Percentiles rank a stretch among this genome's conserved stretches.
phyloP scores from a whole-genome alignment of 768 basidiomycete species.

The Tricholoma matsutake region DNA sequence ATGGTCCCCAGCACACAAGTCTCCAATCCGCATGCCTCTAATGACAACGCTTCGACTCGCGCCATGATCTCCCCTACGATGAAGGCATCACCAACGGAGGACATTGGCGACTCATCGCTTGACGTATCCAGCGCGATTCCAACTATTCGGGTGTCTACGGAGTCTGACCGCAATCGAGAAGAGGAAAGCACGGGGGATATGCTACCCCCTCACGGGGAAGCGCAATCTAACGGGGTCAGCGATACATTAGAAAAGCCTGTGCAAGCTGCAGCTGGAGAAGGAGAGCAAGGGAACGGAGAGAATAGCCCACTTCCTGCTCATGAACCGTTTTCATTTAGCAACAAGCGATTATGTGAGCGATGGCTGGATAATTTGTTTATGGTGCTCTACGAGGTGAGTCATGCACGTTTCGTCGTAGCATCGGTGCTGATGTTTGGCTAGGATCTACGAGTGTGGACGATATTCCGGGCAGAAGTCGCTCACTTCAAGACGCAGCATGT shows the following conservation, averaged over 20 bases:
- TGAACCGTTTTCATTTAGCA: constrained; percentile 88
- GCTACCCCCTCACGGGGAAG: constrained; percentile 29
- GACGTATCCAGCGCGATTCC: constrained; percentile 37
- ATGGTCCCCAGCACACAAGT: constrained; percentile 27
- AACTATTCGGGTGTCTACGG: constrained; percentile 76
- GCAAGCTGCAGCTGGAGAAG: constrained; percentile 51
- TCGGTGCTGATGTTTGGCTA: constrained; percentile 23
- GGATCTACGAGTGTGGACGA: constrained; percentile 98
- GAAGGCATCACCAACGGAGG: constrained; percentile 23
- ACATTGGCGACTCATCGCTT: constrained; percentile 21
- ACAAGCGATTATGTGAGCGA: constrained; percentile 93
- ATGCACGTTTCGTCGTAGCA: not conserved
- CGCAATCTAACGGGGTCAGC: constrained; percentile 29
- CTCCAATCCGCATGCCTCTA: constrained; percentile 27
- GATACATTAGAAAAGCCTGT: constrained; percentile 43
- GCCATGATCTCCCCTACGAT: constrained; percentile 50
- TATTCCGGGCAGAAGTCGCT: constrained; percentile 96
- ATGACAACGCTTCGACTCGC: constrained; percentile 71
- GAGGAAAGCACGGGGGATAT: constrained; percentile 22
- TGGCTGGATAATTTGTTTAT: constrained; percentile 99
- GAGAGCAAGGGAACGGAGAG: constrained; percentile 38
- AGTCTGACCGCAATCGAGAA: constrained; percentile 51
- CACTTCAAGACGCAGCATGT: constrained; percentile 99
- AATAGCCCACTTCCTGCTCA: constrained; percentile 33
- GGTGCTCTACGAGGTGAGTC: constrained; percentile 89